Percentiles rank a stretch among this genome's conserved stretches.
Conservation (phyloP, 2,329 filamentous ascomycete species). For the Rugonectria rugulosa region DNA sequence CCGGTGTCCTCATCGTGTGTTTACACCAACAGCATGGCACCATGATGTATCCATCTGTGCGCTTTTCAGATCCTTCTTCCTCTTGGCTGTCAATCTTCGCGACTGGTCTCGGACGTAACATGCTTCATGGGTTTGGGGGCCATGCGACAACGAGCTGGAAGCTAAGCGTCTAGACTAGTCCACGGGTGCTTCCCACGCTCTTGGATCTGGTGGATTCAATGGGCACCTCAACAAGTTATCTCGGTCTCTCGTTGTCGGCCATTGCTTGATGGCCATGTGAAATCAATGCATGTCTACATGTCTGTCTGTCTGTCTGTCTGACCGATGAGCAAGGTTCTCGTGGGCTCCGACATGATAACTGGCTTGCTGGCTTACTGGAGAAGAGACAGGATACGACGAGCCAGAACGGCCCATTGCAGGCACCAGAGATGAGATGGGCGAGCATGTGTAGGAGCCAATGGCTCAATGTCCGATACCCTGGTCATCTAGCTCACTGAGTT, state of each 20-base stretch:
- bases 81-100: background rate
- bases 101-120: conserved; percentile 3
- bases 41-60: too few species aligned
- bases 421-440: background rate
- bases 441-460: conserved; percentile 4
- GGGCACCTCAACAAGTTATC: conserved; percentile 3
- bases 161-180: conserved; percentile 2
- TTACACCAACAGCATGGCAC: too few species aligned
- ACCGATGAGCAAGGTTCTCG: conserved; percentile 13
- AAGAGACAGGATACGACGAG: background rate
- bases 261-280: too few species aligned
- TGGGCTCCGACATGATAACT: background rate
- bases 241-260: too few species aligned
- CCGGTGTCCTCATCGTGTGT: conserved; percentile 23
- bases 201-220: conserved; percentile 8
- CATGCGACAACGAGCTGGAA: too few species aligned
- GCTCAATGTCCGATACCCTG: conserved; percentile 9
- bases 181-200: conserved; percentile 1
- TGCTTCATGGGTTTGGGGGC: conserved; percentile 9
- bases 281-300: too few species aligned
- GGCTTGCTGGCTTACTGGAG: too few species aligned
- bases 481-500: conserved; percentile 6
- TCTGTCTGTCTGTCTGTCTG: too few species aligned
- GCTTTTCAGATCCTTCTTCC: too few species aligned
- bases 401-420: conserved; percentile 8